phyloP scores from a whole-genome alignment of 75 land plant species.

The Sequoia sempervirens region DNA sequence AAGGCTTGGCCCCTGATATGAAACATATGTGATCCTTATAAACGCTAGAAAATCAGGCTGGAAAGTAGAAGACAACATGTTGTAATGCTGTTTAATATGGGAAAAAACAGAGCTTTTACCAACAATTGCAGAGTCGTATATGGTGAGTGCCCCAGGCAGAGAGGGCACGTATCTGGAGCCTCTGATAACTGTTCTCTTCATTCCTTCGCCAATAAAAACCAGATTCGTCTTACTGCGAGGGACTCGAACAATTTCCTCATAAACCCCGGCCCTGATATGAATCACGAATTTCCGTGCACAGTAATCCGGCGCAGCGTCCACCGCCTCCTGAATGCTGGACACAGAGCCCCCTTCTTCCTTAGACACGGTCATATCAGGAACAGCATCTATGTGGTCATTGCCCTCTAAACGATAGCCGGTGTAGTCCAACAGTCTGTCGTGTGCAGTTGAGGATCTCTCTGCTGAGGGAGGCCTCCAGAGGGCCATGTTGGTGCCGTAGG shows the following conservation, averaged over 20 bases:
- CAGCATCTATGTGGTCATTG: background rate
- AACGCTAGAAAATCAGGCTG: background rate
- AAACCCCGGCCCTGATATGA: constrained; percentile 58
- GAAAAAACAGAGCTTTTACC: constrained; percentile 14
- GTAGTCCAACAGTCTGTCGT: background rate
- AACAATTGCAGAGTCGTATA: constrained; percentile 58
- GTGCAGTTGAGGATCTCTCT: constrained; percentile 5
- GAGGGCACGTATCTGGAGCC: constrained; percentile 33
- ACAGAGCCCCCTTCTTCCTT: background rate
- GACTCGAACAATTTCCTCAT: constrained; percentile 60
- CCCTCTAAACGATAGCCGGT: background rate
- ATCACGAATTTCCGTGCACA: constrained; percentile 34
- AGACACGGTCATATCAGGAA: constrained; percentile 21
- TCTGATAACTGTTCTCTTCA: constrained; percentile 57
- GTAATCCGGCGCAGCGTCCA: constrained; percentile 51
- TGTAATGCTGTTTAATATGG: background rate
- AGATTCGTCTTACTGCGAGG: constrained; percentile 50
- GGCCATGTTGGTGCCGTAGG: constrained; percentile 20
- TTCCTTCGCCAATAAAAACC: constrained; percentile 67
- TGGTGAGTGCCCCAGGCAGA: constrained; percentile 38
- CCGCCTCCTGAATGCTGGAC: constrained; percentile 56
- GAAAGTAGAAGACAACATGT: background rate
- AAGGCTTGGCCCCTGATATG: background rate
- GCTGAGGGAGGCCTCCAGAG: constrained; percentile 48
- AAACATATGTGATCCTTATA: background rate